Percentiles rank a stretch among this genome's conserved stretches.
Evolutionary conservation across 345 rosid genomes (phyloP).

Genomic region (Turritis glabra): DNA sequence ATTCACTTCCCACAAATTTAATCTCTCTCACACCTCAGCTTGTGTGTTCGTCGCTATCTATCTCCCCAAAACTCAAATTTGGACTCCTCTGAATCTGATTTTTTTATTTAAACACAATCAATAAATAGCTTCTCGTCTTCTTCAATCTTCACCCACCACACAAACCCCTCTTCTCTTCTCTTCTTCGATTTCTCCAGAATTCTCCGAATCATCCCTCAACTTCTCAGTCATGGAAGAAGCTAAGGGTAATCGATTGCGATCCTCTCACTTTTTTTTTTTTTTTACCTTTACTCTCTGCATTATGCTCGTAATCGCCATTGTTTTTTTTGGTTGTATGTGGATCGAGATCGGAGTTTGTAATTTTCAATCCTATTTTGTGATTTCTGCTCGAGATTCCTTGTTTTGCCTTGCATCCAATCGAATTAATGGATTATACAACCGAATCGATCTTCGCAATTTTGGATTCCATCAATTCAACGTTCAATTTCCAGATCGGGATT

Average conservation of each 20-base stretch:
- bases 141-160: conserved; percentile 16
- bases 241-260: conserved; percentile 8
- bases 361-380: background rate
- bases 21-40: background rate
- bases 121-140: conserved; percentile 23
- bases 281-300: too few species aligned
- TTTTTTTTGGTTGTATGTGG: too few species aligned
- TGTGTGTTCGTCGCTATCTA: conserved; percentile 17
- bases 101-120: background rate
- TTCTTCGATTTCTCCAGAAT: background rate
- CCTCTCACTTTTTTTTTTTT: conserved; percentile 11
- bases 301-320: too few species aligned
- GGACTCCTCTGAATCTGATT: background rate
- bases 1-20: background rate
- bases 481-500: background rate
- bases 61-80: background rate
- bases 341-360: conserved; percentile 8
- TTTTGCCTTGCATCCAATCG: background rate
- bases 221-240: conserved; percentile 33
- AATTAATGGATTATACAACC: background rate
- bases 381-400: background rate
- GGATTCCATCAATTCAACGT: background rate
- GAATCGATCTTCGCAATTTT: background rate
- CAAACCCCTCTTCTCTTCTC: too few species aligned
- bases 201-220: background rate